Evolutionary conservation across 2,329 filamentous ascomycete genomes (phyloP).

Genomic region (Macrophomina phaseolina): DNA sequence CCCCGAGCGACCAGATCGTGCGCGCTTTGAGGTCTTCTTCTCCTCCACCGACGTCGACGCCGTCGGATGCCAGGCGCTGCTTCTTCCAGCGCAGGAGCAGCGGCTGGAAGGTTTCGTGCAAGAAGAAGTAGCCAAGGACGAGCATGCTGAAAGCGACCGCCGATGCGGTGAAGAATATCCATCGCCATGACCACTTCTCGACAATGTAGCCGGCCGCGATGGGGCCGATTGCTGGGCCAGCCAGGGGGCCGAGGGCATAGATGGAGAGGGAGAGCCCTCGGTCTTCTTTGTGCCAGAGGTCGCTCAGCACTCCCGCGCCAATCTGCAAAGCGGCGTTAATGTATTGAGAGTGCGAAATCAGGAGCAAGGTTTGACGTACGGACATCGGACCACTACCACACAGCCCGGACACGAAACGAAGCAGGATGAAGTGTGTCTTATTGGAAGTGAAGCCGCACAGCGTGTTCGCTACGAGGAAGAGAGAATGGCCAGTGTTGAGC

Average conservation of each 20-base stretch:
- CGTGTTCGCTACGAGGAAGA: slow-evolving; percentile 38
- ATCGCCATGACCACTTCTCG: slow-evolving; percentile 34
- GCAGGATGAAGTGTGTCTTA: slow-evolving; percentile 40
- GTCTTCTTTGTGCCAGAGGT: slow-evolving; percentile 40
- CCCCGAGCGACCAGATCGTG: slow-evolving; percentile 29
- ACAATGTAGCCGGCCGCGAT: slow-evolving; percentile 60
- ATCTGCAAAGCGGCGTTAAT: background rate
- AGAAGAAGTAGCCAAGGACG: slow-evolving; percentile 26
- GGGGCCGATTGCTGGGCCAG: slow-evolving; percentile 51
- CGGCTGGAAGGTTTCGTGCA: slow-evolving; percentile 38
- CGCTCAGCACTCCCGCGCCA: slow-evolving; percentile 36
- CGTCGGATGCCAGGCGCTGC: slow-evolving; percentile 29
- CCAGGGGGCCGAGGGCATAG: slow-evolving; percentile 46
- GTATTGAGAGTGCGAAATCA: background rate
- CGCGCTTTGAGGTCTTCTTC: slow-evolving; percentile 11
- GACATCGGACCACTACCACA: slow-evolving; percentile 30
- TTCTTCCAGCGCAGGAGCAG: slow-evolving; percentile 52
- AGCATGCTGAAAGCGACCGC: slow-evolving; percentile 41
- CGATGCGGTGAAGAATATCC: slow-evolving; percentile 30
- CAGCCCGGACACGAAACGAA: slow-evolving; percentile 27
- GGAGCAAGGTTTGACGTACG: slow-evolving; percentile 35
- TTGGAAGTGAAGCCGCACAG: slow-evolving; percentile 43
- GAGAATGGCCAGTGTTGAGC: slow-evolving; percentile 43
- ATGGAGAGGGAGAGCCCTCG: slow-evolving; percentile 59
- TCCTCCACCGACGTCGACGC: too few species aligned